These are phyloP conservation scores for Trichophyton rubrum DNA, from an alignment of 2,329 filamentous ascomycete species.

Conservation along the genomic window DNA sequence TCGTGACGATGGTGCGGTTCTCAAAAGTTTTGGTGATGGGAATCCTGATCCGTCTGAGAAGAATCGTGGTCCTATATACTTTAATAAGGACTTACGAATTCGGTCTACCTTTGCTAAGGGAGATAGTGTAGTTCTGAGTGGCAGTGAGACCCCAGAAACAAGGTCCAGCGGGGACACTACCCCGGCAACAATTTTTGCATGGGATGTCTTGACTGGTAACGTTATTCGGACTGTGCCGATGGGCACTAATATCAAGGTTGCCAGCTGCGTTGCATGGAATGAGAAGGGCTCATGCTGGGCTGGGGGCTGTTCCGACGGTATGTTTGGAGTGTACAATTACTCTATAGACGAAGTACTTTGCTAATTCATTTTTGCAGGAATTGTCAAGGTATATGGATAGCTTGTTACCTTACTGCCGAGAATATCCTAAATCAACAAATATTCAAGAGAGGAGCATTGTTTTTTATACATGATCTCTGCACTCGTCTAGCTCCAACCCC, in stretches of 20 bases:
- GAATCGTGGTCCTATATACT: constrained; percentile 24
- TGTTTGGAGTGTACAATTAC: constrained; percentile 2
- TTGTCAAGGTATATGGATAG: constrained; percentile 8
- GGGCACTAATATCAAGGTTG: constrained; percentile 30
- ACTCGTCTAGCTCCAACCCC: not conserved
- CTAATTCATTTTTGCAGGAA: not conserved
- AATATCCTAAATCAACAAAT: not conserved
- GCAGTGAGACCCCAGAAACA: constrained; percentile 59
- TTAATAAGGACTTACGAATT: constrained; percentile 61
- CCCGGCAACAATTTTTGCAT: constrained; percentile 42
- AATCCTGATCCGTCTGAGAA: not conserved
- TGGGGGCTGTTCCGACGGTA: constrained; percentile 32
- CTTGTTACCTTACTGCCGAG: not conserved
- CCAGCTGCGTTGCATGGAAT: constrained; percentile 37
- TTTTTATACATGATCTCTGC: not conserved
- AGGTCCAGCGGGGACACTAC: constrained; percentile 7
- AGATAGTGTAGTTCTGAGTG: constrained; percentile 67
- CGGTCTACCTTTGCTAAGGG: constrained; percentile 61
- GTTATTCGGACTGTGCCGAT: constrained; percentile 47
- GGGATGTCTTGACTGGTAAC: constrained; percentile 70
- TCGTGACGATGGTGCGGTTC: constrained; percentile 55
- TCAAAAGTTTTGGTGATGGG: constrained; percentile 55
- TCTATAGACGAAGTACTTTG: not conserved
- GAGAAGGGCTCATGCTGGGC: constrained; percentile 30
- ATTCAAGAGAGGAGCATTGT: not conserved